A percentile compares a stretch with the other conserved stretches of the same genome.
Conservation (phyloP, 202 grass and related monocot species). For the Hordeum pubiflorum region DNA sequence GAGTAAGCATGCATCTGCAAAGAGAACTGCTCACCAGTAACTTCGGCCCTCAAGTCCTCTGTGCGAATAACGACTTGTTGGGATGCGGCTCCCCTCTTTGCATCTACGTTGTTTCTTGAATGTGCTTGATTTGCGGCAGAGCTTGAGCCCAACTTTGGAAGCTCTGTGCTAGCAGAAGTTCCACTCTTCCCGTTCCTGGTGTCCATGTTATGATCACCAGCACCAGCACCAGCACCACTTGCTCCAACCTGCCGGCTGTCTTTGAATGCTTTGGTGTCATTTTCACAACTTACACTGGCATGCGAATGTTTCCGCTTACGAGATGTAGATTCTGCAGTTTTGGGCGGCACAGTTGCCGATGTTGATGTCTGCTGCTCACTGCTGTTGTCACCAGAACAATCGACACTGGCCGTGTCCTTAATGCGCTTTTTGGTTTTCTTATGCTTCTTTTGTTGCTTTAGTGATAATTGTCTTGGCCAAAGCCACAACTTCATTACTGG, state of each 20-base stretch:
- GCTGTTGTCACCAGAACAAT: slow-evolving; percentile 29
- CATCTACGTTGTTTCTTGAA: neutral
- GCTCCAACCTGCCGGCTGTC: slow-evolving; percentile 14
- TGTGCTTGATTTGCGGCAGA: neutral
- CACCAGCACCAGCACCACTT: neutral
- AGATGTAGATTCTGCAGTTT: slow-evolving; percentile 16
- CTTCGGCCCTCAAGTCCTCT: slow-evolving; percentile 36
- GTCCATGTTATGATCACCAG: slow-evolving; percentile 9
- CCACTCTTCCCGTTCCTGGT: neutral
- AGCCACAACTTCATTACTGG: slow-evolving; percentile 49
- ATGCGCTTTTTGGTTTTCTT: slow-evolving; percentile 41
- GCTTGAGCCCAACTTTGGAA: neutral
- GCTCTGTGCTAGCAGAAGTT: neutral
- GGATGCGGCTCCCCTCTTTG: neutral
- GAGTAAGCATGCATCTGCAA: neutral
- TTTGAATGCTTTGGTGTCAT: neutral
- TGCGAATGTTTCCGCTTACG: slow-evolving; percentile 15
- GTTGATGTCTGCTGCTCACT: slow-evolving; percentile 46
- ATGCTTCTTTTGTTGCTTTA: slow-evolving; percentile 46
- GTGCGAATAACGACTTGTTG: slow-evolving; percentile 31
- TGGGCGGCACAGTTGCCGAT: slow-evolving; percentile 10
- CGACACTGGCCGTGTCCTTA: neutral
- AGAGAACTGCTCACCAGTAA: slow-evolving; percentile 42
- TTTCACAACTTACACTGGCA: slow-evolving; percentile 3
- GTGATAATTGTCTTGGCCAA: slow-evolving; percentile 40